phyloP scores from a whole-genome alignment of 805 yeast species.

The Cyberlindnera americana region DNA sequence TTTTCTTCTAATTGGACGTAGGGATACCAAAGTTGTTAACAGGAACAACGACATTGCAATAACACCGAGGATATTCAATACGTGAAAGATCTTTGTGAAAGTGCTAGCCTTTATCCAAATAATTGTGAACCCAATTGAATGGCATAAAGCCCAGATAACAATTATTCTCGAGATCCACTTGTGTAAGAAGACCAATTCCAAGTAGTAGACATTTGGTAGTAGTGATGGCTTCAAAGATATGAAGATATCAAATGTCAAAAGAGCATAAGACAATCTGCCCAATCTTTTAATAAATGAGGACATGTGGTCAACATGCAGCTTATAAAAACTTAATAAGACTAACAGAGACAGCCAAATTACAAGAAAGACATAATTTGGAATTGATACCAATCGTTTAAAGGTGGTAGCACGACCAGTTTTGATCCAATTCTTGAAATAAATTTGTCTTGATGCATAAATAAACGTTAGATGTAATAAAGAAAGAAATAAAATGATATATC shows the following conservation, averaged over 20 bases:
- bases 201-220: slow-evolving; percentile 43
- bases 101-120: slow-evolving; percentile 44
- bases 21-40: slow-evolving; percentile 41
- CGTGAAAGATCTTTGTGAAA: slow-evolving; percentile 32
- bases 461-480: slow-evolving; percentile 38
- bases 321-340: slow-evolving; percentile 33
- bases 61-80: slow-evolving; percentile 52
- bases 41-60: slow-evolving; percentile 35
- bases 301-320: slow-evolving; percentile 32
- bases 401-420: slow-evolving; percentile 37
- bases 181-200: slow-evolving; percentile 55
- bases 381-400: slow-evolving; percentile 29
- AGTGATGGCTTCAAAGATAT: slow-evolving; percentile 56
- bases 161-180: slow-evolving; percentile 69
- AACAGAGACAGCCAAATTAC: slow-evolving; percentile 34
- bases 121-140: slow-evolving; percentile 48
- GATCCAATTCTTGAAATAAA: slow-evolving; percentile 36
- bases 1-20: slow-evolving; percentile 45
- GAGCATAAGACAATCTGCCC: slow-evolving; percentile 58
- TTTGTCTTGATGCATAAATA: slow-evolving; percentile 32
- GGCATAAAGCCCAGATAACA: slow-evolving; percentile 42
- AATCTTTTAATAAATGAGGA: slow-evolving; percentile 46
- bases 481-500: slow-evolving; percentile 46
- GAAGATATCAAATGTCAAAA: slow-evolving; percentile 55
- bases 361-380: slow-evolving; percentile 36